Evolutionary conservation across 495 filamentous ascomycete genomes (phyloP), one percentile per base, ranked within the genome.

Genomic region (Neurospora sp.): DNA sequence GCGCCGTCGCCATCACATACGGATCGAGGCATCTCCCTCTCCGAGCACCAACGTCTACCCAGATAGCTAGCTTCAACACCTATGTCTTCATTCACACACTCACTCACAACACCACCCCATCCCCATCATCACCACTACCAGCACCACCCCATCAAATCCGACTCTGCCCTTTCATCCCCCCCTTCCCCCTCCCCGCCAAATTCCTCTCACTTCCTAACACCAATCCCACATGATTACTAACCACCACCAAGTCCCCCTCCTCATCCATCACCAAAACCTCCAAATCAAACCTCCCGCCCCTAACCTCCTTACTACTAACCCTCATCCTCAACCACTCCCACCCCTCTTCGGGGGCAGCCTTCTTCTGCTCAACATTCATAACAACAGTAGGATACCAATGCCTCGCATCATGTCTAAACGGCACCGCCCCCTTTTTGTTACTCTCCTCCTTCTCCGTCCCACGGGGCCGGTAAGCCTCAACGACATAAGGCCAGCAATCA

Each of bases 331-430:
- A 76, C 91, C 91, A 93, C 74, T 91, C 85, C 45, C 86, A 87
- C 0, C 90, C 90, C 22, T 18, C 16, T 35, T 79, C 78, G 7
- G 89, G 89, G 65, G 93, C 79, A 18, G 80, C 76, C 75, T 87
- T 88, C 82, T 93, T 93, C 69, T 91, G 80, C 74, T 93, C 91
- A 37, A 93, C 73, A 74, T 89, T 89, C 79, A 93, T 80, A 27
- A 91, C 84, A 18, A 96, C 81, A 3, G 92, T 96, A 0, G 92
- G 93, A 82, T 94, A 95, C 93, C 93, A 95, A 76, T 83, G 86
- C 40, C 68, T 42, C 0, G 53, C 53, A 39, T 73, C 71, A 2
- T 53, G 59, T 18, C 41, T 35, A 31, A 77, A 79, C 8, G 74
- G 69, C 31, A 4, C 3, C n/a, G 70, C 38, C 35, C 35, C 35